Conservation (phyloP, 2,329 filamentous ascomycete genomes). For the Chalaropsis ovoidea region DNA sequence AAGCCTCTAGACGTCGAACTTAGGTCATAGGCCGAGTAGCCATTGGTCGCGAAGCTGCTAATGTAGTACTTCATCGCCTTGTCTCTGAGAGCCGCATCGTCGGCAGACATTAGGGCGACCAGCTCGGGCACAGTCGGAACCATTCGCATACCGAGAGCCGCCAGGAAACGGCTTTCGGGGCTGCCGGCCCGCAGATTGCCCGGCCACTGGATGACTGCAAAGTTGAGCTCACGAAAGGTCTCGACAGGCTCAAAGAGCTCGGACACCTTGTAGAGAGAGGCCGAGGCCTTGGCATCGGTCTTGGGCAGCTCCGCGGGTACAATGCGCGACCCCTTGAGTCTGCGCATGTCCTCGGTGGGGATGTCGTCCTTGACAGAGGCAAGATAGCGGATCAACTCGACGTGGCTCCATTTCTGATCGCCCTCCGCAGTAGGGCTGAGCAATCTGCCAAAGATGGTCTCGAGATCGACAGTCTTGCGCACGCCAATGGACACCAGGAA, state of each 20-base stretch:
- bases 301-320: conserved; percentile 65
- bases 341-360: conserved; percentile 67
- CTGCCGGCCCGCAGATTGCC: conserved; percentile 55
- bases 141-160: conserved; percentile 59
- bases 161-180: conserved; percentile 64
- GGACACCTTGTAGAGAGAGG: conserved; percentile 56
- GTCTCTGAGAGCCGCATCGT: conserved; percentile 49
- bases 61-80: conserved; percentile 75
- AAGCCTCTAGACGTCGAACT: conserved; percentile 47
- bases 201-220: conserved; percentile 78
- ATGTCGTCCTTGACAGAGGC: conserved; percentile 85
- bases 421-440: conserved; percentile 48
- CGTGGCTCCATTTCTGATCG: conserved; percentile 74
- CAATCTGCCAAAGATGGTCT: conserved; percentile 82
- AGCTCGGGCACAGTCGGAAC: conserved; percentile 64
- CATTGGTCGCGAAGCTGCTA: conserved; percentile 64
- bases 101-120: conserved; percentile 63
- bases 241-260: conserved; percentile 75
- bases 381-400: conserved; percentile 89
- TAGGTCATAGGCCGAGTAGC: conserved; percentile 58
- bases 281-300: conserved; percentile 34
- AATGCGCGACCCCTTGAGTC: conserved; percentile 66
- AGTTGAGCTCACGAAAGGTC: conserved; percentile 54
- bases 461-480: conserved; percentile 87
- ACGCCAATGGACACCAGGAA: conserved; percentile 76